Evolutionary conservation across 345 rosid genomes (phyloP).

Genomic region (Melastoma malabathricum): DNA sequence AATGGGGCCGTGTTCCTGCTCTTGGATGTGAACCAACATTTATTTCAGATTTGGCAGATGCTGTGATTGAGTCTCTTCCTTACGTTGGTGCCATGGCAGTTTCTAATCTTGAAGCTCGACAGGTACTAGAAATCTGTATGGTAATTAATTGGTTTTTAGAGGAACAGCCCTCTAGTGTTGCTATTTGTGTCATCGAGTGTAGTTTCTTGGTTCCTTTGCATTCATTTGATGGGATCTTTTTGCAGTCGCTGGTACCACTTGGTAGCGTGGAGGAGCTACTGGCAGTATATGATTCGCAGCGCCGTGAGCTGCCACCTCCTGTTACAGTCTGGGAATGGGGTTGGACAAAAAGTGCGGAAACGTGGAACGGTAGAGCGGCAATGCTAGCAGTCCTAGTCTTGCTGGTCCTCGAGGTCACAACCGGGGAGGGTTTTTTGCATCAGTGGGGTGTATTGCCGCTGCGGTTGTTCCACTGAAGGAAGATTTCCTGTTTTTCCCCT

Average conservation of each 20-base stretch:
- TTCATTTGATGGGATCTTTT: neutral
- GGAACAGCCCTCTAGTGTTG: neutral
- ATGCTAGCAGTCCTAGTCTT: constrained; percentile 85
- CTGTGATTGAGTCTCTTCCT: constrained; percentile 91
- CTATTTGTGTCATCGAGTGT: neutral
- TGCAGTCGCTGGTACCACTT: constrained; percentile 90
- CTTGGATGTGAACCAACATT: constrained; percentile 87
- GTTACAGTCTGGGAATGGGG: constrained; percentile 99
- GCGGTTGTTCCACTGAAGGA: constrained; percentile 37
- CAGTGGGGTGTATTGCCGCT: constrained; percentile 83
- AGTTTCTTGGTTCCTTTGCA: neutral
- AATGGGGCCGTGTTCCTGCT: constrained; percentile 98
- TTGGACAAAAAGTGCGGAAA: constrained; percentile 98
- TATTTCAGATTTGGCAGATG: constrained; percentile 96
- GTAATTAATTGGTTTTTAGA: too few species aligned
- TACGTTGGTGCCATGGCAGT: constrained; percentile 99
- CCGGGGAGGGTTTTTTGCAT: constrained; percentile 89
- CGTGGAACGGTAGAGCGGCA: constrained; percentile 99
- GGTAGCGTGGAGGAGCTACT: constrained; percentile 87
- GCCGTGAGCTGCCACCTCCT: constrained; percentile 83
- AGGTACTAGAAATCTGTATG: constrained; percentile 27
- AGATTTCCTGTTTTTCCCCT: neutral
- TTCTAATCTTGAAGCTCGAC: constrained; percentile 96
- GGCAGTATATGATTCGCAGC: constrained; percentile 83
- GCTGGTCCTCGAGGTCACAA: constrained; percentile 76